A percentile compares a stretch with the other conserved stretches of the same genome.
Conservation (phyloP, 169 alveolate species). For the Cryptosporidium sp. region DNA sequence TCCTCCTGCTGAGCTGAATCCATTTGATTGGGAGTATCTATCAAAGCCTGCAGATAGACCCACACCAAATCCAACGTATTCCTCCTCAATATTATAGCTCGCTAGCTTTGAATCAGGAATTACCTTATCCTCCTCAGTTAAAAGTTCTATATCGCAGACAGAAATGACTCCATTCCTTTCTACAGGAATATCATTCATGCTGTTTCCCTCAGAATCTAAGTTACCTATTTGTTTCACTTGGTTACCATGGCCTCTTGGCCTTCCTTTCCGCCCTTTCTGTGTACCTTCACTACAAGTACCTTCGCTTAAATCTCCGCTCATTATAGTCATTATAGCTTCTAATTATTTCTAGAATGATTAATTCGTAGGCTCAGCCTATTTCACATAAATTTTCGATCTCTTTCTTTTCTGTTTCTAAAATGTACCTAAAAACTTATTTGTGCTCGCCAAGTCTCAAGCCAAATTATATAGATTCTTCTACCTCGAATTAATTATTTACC, state of each 20-base stretch:
- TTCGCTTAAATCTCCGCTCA: not conserved
- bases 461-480: not conserved
- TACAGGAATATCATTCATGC: slow-evolving; percentile 33
- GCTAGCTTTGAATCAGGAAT: slow-evolving; percentile 49
- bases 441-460: not conserved
- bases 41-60: slow-evolving; percentile 11
- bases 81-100: slow-evolving; percentile 57
- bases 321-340: not conserved
- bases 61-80: slow-evolving; percentile 60
- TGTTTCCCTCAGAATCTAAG: slow-evolving; percentile 12
- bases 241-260: not conserved
- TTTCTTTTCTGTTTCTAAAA: not conserved
- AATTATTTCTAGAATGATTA: not conserved
- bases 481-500: not conserved
- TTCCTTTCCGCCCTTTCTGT: not conserved
- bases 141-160: slow-evolving; percentile 40
- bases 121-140: slow-evolving; percentile 24
- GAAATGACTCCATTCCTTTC: slow-evolving; percentile 44
- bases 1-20: not conserved
- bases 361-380: not conserved
- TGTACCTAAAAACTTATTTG: not conserved
- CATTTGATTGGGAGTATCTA: not conserved
- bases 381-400: not conserved
- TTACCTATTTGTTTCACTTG: not conserved
- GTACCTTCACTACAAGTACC: not conserved